A percentile compares a stretch with the other conserved stretches of the same genome.
Evolutionary conservation across 225 moss, liverwort and hornwort genomes (phyloP).

Genomic region (Physcomitrium patens): DNA sequence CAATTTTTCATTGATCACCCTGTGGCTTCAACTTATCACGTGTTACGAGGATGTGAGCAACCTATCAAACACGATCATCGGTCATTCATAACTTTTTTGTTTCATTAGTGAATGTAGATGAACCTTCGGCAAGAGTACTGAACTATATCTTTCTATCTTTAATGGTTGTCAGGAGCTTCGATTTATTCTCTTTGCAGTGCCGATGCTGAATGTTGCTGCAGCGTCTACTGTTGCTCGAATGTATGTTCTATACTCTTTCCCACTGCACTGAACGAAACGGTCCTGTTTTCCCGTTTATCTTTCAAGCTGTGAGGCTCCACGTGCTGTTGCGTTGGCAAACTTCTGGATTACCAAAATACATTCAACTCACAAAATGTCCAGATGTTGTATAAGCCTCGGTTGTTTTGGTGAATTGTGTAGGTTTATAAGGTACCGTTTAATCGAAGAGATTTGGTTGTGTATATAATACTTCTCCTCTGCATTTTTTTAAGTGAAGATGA

Average conservation of each 20-base stretch:
- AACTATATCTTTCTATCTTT: constrained; percentile 21
- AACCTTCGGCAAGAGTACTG: constrained; percentile 20
- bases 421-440: constrained; percentile 1
- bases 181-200: constrained; percentile 85
- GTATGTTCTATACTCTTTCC: constrained; percentile 53
- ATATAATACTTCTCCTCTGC: constrained; percentile 4
- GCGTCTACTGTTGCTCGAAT: constrained; percentile 79
- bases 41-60: not conserved
- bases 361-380: not conserved
- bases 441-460: constrained; percentile 15
- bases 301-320: constrained; percentile 17
- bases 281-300: constrained; percentile 16
- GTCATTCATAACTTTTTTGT: constrained; percentile 21
- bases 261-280: not conserved
- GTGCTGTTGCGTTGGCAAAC: constrained; percentile 1
- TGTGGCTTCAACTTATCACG: not conserved
- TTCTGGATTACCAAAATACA: constrained; percentile 15
- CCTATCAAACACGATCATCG: not conserved
- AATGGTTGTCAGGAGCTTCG: constrained; percentile 75
- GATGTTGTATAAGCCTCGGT: constrained; percentile 8
- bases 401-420: constrained; percentile 23
- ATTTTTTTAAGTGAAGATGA: constrained; percentile 28
- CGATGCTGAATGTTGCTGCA: constrained; percentile 87
- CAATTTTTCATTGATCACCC: not conserved
- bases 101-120: constrained; percentile 22